Evolutionary conservation across 2,329 filamentous ascomycete genomes (phyloP), one percentile per base, ranked within the genome.

Genomic region (Botryotinia narcissicola): DNA sequence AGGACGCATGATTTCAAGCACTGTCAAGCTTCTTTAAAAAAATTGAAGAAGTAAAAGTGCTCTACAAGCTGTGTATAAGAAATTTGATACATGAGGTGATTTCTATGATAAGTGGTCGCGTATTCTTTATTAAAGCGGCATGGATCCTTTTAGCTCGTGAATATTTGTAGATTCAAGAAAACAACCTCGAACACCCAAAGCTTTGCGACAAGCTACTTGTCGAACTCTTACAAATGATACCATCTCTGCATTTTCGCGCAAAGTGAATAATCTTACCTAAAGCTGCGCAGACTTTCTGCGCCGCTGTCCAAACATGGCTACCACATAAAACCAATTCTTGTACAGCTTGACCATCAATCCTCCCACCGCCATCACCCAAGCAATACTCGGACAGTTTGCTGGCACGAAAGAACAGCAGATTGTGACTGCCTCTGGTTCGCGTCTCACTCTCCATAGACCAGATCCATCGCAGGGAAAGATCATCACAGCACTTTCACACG

Each of bases 371-470:
- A 90, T 97, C 80, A 94, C 92, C 69, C 92, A 97, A 84, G 95
- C 96, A 76, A 92, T 98, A 77, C 88, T 97, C 74, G 97, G 96
- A 79, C 95, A 98, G 85, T 98, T 98, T 84, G 91, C 94, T 75
- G 95, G 95, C 78, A 97, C 94, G 77, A 97, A 95, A 85, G 95
- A 98, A 84, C 96, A 99, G 86, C 95, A 98, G 84, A 97, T 99
- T 81, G 90, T 98, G 82, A 95, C 95, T 42, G 95, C 93, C 67
- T 95, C 94, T 70, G 96, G 96, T 75, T 97, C 96, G 75, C 93
- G 93, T 78, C 89, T 99, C 75, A 93, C 92, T 57, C 89, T 99
- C 73, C 89, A 97, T 80, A 92, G 95, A 75, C 94, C 96, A 35
- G 93, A 97, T 81, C 91, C 94, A 37, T 88, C 90, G 2, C 92